phyloP scores from a whole-genome alignment of 768 basidiomycete species.

The Boletellus ananas region DNA sequence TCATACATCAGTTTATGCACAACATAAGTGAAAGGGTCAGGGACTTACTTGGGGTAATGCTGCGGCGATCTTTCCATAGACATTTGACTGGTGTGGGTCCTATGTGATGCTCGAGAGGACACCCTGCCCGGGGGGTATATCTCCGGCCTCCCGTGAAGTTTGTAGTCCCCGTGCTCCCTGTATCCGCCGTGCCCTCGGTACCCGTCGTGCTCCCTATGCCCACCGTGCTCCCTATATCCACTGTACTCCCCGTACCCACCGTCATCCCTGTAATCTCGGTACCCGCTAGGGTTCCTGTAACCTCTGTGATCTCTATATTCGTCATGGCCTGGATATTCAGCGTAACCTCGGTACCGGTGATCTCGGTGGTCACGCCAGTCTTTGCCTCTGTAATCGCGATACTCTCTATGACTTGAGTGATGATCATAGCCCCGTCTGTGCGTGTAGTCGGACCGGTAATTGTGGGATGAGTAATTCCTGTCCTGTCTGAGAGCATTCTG shows the following conservation, averaged over 20 bases:
- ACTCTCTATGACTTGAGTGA: conserved; percentile 18
- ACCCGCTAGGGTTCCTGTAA: conserved; percentile 5
- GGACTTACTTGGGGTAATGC: conserved; percentile 19
- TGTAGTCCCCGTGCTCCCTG: conserved; percentile 15
- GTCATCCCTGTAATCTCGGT: conserved; percentile 9
- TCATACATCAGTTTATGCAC: conserved; percentile 5
- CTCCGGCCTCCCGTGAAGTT: conserved; percentile 13
- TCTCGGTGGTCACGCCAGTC: conserved; percentile 19
- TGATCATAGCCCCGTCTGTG: conserved; percentile 22
- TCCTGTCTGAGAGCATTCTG: conserved; percentile 18
- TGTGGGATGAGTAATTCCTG: conserved; percentile 21
- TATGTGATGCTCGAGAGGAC: conserved; percentile 28
- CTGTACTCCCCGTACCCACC: conserved; percentile 14
- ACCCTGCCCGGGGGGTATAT: conserved; percentile 16
- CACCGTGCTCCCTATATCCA: conserved; percentile 8
- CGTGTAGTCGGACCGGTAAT: conserved; percentile 23
- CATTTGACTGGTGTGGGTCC: conserved; percentile 19
- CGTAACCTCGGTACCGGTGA: conserved; percentile 17
- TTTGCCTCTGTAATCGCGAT: conserved; percentile 21
- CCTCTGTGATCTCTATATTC: conserved; percentile 15
- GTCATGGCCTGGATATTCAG: conserved; percentile 11
- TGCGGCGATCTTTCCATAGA: conserved; percentile 13
- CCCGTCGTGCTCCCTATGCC: conserved; percentile 10
- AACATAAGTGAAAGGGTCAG: neutral
- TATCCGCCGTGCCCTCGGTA: conserved; percentile 8